Base-by-base conservation (phyloP, 148 eudicot genomes). In the Rhododendron molle region DNA sequence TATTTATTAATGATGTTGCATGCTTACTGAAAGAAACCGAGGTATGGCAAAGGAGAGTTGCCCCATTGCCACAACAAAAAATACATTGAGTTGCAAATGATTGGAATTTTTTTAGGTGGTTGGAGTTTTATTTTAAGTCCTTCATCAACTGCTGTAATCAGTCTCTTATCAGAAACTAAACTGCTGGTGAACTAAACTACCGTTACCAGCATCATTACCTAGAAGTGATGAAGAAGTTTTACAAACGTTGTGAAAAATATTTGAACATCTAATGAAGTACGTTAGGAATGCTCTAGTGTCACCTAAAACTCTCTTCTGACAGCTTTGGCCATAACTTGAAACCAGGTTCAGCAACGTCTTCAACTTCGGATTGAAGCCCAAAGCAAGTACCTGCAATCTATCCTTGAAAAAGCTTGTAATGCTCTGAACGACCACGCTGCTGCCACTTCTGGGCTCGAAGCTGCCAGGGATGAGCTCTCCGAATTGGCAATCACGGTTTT, bases 341-440 rank as follows among this genome's bases (percentile, higher is more conserved):
- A 81, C 46, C 87, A 94, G 98, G 96, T 94, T 47, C 96, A 92
- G 84, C 94, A 91, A 10, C 96, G 85, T 81, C 93, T 94, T 60
- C 93, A 94, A 74, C 89, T 94, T 50, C 90, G 95, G 44, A 91
- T 94, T 34, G 96, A 94, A 87, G 95, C 98, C 82, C 95, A 94
- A 87, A 89, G 94, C 80, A 94, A 91, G 80, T 94, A 94, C 83
- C 86, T 94, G 62, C 93, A 93, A 47, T 93, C 94, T 32, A 92
- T 94, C 73, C 93, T 94, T 18, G 98, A 94, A 76, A 94, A 92
- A 92, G 98, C 98, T 28, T 94, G 94, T 82, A 92, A 88, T 84
- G 94, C 91, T 36, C 88, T 94, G 34, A 90, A 87, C 72, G 92
- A 89, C 85, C 91, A 89, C 52, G 90, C 90, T 65, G 83, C 87